phyloP scores from a whole-genome alignment of 805 yeast species.

The Teunomyces panamensis region DNA sequence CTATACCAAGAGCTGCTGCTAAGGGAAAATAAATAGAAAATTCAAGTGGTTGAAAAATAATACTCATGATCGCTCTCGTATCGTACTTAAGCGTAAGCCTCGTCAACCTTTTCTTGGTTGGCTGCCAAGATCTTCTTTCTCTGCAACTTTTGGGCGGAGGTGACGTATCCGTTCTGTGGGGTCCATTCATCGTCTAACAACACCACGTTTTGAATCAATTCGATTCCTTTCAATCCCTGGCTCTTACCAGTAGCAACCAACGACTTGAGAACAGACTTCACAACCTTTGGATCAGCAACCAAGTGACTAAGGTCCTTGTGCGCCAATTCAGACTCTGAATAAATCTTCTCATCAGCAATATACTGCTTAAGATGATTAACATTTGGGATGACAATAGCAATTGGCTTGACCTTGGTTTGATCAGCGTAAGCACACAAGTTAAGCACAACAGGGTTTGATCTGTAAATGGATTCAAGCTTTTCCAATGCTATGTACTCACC shows the following conservation, averaged over 20 bases:
- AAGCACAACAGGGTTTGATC: slow-evolving; percentile 71
- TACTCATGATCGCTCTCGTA: not conserved
- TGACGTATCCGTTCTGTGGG: slow-evolving; percentile 89
- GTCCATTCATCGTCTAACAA: slow-evolving; percentile 94
- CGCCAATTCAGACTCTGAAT: slow-evolving; percentile 47
- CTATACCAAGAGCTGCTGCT: not conserved
- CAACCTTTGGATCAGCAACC: slow-evolving; percentile 56
- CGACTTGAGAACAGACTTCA: slow-evolving; percentile 51
- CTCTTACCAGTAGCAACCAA: slow-evolving; percentile 72
- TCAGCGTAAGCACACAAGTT: slow-evolving; percentile 95
- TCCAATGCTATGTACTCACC: slow-evolving; percentile 98
- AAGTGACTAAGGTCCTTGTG: slow-evolving; percentile 47
- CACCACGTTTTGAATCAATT: slow-evolving; percentile 74
- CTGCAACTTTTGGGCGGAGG: slow-evolving; percentile 95
- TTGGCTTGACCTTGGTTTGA: slow-evolving; percentile 79
- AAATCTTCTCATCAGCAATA: slow-evolving; percentile 49
- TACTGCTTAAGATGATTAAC: slow-evolving; percentile 56
- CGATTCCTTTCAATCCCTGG: slow-evolving; percentile 84
- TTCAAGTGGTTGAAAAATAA: not conserved
- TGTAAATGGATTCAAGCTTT: slow-evolving; percentile 85
- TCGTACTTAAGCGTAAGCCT: slow-evolving; percentile 45
- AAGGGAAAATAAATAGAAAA: not conserved
- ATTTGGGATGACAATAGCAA: slow-evolving; percentile 85
- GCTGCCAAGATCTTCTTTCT: slow-evolving; percentile 81
- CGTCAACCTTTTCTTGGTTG: slow-evolving; percentile 65